Evolutionary conservation across 1,139 yeast species (phyloP), one percentile per base, ranked within the genome.

Genomic region (Pichia sp.): DNA sequence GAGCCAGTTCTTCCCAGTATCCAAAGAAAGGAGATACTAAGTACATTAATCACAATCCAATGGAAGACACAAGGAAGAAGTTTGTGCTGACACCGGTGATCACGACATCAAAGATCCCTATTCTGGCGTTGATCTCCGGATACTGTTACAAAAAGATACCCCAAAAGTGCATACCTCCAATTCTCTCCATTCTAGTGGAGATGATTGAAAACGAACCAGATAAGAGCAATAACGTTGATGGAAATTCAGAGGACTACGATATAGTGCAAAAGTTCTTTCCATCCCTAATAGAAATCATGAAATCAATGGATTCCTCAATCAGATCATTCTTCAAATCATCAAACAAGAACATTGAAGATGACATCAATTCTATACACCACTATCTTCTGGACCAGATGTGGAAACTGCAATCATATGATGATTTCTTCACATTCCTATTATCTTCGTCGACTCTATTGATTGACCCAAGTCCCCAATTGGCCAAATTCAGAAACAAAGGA

Each of bases 111-210:
- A 70, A 70, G 48, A 55, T 71, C 0, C 68, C 70, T 1, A 49
- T 70, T 2, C 48, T 71, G n/a, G 59, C 66, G 1, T 50, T 71
- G 21, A 64, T 71, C 8, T 67, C 67, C 3, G 70, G 68, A 0
- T 70, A 70, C 46, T 71, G 75, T 42, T 58, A 66, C 14, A 67
- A 67, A 7, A 56, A 58, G 15, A 53, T 70, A 2, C 74, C 75
- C 9, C 51, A 60, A 18, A 57, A 57, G 24, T 60, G 66, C 17
- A 60, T 63, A 22, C 65, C 73, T 4, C 68, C 72, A 1, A 51
- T 70, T 18, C 53, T 71, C 27, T 55, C 70, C 9, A 57, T 67
- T 1, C 53, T 70, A 7, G 72, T 70, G 11, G 61, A 61, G 30
- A 56, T 67, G 46, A 68, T 70, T 18, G 65, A 56, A 21, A 67